A percentile compares a stretch with the other conserved stretches of the same genome.
These are phyloP conservation scores for Brettanomyces nanus DNA, from an alignment of 805 yeast species.

Conservation along the genomic window DNA sequence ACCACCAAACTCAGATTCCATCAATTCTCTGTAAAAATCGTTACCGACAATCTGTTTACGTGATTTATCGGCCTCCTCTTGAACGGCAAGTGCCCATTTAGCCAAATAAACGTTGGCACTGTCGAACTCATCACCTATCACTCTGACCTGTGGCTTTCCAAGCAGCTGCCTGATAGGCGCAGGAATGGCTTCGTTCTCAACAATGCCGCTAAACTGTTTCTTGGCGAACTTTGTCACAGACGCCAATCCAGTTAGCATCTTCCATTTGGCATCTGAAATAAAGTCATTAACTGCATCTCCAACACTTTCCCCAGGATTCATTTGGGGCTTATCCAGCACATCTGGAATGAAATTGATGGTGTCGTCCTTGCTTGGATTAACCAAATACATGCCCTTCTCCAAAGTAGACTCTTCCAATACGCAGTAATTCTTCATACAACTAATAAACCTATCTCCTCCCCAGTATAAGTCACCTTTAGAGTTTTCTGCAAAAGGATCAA, in stretches of 20 bases:
- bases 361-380: constrained; percentile 72
- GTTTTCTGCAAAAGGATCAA: constrained; percentile 63
- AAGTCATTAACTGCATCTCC: constrained; percentile 35
- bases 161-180: constrained; percentile 49
- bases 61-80: constrained; percentile 75
- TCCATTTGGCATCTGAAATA: constrained; percentile 74
- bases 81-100: constrained; percentile 93
- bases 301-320: constrained; percentile 18
- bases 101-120: constrained; percentile 88
- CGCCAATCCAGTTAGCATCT: constrained; percentile 75
- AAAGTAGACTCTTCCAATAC: constrained; percentile 60
- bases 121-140: constrained; percentile 84
- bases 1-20: constrained; percentile 52
- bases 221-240: constrained; percentile 61
- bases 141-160: constrained; percentile 70
- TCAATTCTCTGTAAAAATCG: constrained; percentile 45
- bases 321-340: constrained; percentile 23
- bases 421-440: constrained; percentile 43
- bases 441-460: constrained; percentile 84
- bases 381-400: constrained; percentile 64
- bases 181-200: constrained; percentile 37
- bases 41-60: constrained; percentile 46
- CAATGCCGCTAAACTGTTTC: constrained; percentile 49
- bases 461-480: constrained; percentile 53
- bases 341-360: constrained; percentile 48